phyloP scores from a whole-genome alignment of 192 early-diverging fungal genomes.

The Coemansia sp. region DNA sequence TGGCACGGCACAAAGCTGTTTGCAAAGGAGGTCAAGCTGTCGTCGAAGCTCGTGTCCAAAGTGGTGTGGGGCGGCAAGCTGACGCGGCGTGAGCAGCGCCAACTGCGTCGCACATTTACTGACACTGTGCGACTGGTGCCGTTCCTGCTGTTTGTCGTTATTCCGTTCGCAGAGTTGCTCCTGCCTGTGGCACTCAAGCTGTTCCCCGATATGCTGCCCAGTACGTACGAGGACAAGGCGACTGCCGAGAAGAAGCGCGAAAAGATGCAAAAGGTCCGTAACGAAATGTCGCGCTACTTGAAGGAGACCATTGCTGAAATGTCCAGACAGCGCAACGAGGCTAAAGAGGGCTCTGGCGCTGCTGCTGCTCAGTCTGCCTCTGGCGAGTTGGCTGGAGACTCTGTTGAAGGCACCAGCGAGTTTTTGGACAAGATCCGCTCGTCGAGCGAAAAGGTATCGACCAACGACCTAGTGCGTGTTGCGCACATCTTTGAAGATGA shows the following conservation, averaged over 20 bases:
- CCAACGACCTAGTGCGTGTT: slow-evolving; percentile 80
- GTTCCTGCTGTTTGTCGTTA: slow-evolving; percentile 87
- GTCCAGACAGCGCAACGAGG: slow-evolving; percentile 46
- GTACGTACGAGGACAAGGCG: slow-evolving; percentile 90
- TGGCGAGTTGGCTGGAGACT: slow-evolving; percentile 58
- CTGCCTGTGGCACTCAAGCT: slow-evolving; percentile 89
- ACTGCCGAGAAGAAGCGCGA: slow-evolving; percentile 90
- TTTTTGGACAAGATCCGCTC: slow-evolving; percentile 69
- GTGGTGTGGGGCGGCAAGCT: slow-evolving; percentile 76
- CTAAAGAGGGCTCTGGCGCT: slow-evolving; percentile 9
- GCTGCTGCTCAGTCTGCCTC: slow-evolving; percentile 58
- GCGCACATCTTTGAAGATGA: slow-evolving; percentile 94
- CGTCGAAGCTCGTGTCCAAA: slow-evolving; percentile 74
- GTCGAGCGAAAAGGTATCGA: slow-evolving; percentile 80
- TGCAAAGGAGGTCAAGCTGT: slow-evolving; percentile 86
- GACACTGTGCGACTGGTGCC: slow-evolving; percentile 90
- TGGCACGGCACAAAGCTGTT: slow-evolving; percentile 94
- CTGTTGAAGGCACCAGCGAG: slow-evolving; percentile 34
- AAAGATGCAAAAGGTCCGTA: slow-evolving; percentile 88
- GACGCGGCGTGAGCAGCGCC: slow-evolving; percentile 84
- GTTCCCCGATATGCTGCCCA: slow-evolving; percentile 97
- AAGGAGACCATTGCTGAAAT: slow-evolving; percentile 94
- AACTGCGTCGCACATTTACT: slow-evolving; percentile 84
- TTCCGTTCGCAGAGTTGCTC: slow-evolving; percentile 96
- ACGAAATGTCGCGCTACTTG: slow-evolving; percentile 95